phyloP scores from a whole-genome alignment of 2,329 filamentous ascomycete species.

The Sporothrix mexicana region DNA sequence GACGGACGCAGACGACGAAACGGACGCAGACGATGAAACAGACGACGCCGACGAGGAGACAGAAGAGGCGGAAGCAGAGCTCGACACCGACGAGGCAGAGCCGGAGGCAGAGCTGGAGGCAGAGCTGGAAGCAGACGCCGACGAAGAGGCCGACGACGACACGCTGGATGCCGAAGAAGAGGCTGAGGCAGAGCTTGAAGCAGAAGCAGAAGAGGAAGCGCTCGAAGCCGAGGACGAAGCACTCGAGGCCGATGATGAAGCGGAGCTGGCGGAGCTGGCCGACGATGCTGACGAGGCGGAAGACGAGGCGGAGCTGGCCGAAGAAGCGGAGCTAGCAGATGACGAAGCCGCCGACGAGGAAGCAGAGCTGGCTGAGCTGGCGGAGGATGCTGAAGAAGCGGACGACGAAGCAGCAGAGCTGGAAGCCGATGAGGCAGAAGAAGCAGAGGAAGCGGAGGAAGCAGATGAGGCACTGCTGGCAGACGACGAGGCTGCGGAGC shows the following conservation, averaged over 20 bases:
- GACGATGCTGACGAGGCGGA: not conserved
- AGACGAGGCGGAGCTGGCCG: not conserved
- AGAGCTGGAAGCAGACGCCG: not conserved
- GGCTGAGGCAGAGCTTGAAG: not conserved
- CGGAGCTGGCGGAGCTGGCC: not conserved
- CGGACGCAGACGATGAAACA: not conserved
- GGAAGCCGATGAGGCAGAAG: not conserved
- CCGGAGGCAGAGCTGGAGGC: not conserved
- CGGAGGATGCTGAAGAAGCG: constrained; percentile 11
- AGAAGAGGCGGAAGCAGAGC: not conserved
- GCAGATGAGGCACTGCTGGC: not conserved
- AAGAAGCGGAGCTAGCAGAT: not conserved
- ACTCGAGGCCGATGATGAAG: not conserved
- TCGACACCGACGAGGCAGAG: not conserved
- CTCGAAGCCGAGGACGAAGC: not conserved
- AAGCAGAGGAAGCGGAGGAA: not conserved
- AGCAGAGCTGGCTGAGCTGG: not conserved
- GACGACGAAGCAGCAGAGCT: constrained; percentile 8
- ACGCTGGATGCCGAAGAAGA: not conserved
- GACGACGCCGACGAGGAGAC: not conserved
- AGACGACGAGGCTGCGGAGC: not conserved
- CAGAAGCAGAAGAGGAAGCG: not conserved
- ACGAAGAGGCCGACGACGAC: not conserved
- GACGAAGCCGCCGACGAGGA: not conserved
- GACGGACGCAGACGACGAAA: not conserved